Evolutionary conservation across 176 grass and related monocot species (phyloP).

Genomic region (Carex parvula): DNA sequence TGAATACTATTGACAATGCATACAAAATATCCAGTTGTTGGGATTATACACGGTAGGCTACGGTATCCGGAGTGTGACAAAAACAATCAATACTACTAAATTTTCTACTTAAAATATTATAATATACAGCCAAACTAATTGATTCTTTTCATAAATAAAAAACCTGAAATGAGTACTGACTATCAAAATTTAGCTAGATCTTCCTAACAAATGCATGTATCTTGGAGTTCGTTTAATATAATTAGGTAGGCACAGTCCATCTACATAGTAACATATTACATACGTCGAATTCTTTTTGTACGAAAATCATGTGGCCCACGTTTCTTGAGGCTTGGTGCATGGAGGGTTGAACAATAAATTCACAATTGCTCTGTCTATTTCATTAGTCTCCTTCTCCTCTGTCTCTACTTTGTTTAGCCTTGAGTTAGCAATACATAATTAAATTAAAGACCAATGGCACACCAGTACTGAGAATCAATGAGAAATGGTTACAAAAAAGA

Average conservation of each 20-base stretch:
- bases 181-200: conserved; percentile 11
- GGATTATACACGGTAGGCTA: no score
- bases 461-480: background rate
- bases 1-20: no score
- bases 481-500: background rate
- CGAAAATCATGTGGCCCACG: background rate
- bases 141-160: background rate
- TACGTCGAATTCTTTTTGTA: background rate
- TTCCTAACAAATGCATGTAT: conserved; percentile 9
- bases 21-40: no score
- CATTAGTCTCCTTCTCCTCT: conserved; percentile 40
- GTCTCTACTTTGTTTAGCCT: conserved; percentile 22
- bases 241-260: background rate
- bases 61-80: no score
- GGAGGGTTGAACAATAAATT: conserved; percentile 38
- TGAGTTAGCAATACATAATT: conserved; percentile 9
- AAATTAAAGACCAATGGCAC: background rate
- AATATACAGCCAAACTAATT: background rate
- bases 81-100: no score
- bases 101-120: no score
- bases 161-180: background rate
- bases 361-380: conserved; percentile 59
- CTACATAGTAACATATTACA: background rate
- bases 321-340: background rate
- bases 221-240: background rate